Conservation (phyloP, 805 yeast genomes). For the Vanderwaltozyma polyspora region DNA sequence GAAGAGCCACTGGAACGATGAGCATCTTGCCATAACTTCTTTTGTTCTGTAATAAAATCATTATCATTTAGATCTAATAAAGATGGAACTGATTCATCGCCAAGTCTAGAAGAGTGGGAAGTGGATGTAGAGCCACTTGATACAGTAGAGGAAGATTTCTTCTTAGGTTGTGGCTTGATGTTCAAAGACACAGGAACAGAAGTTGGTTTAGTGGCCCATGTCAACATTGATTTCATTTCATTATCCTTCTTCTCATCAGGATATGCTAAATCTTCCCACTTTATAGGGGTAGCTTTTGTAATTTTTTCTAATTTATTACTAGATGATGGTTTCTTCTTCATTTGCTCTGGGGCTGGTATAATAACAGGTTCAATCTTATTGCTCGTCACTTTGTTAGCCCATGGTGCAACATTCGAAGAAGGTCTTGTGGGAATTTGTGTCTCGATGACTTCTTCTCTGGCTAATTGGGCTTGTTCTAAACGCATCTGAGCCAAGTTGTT, state of each 20-base stretch:
- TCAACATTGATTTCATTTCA: slow-evolving; percentile 15
- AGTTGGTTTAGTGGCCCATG: slow-evolving; percentile 21
- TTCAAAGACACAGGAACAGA: slow-evolving; percentile 9
- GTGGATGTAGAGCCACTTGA: background rate
- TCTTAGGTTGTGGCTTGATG: slow-evolving; percentile 11
- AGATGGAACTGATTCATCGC: background rate
- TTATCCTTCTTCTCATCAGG: slow-evolving; percentile 14
- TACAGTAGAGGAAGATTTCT: too few relatives aligned
- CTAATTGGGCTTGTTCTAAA: slow-evolving; percentile 1
- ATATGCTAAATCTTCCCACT: slow-evolving; percentile 13
- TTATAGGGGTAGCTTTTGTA: slow-evolving; percentile 11
- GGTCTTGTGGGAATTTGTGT: too few relatives aligned
- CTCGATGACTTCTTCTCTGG: slow-evolving; percentile 13
- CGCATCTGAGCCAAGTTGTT: background rate
- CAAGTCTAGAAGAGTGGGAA: background rate
- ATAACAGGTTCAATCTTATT: slow-evolving; percentile 11
- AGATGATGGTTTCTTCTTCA: slow-evolving; percentile 10
- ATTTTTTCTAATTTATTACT: slow-evolving; percentile 4
- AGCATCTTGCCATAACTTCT: slow-evolving; percentile 35
- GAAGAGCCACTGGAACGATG: slow-evolving; percentile 41
- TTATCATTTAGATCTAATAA: slow-evolving; percentile 16
- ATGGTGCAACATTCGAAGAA: slow-evolving; percentile 20
- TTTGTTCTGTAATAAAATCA: slow-evolving; percentile 24
- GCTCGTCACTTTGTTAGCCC: slow-evolving; percentile 17
- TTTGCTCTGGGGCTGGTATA: slow-evolving; percentile 10